Evolutionary conservation across 768 basidiomycete genomes (phyloP), one percentile per base, ranked within the genome.

Genomic region (Russula brevipes): DNA sequence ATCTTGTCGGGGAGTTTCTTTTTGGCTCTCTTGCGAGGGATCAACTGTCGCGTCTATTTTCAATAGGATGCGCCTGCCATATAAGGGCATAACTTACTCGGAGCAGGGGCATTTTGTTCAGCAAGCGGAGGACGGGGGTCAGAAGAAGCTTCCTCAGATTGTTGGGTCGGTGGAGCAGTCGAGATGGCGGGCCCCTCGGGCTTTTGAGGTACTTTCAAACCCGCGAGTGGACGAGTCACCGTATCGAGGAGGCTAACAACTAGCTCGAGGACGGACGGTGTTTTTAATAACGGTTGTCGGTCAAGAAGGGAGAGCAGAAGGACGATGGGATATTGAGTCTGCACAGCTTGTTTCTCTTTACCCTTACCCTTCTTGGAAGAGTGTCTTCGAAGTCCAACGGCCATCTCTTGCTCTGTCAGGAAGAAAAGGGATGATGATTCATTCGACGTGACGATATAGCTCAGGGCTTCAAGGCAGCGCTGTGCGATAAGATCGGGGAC

Each of bases 401-500:
- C 87, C 39, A 94, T 78, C 67, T 99, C 97, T 68, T 98, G 94
- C 74, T 99, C 97, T 1, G 87, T 91, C 63, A 99, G 80, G 85
- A 99, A 98, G 81, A 95, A 98, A 17, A 92, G 75, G 0, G 94
- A 89, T 1, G 91, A 90, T 17, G 83, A 73, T 63, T 93, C 88
- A 72, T 97, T 98, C 30, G 85, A 80, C 60, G 80, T 83, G 72
- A 97, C 94, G 67, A 98, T 92, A 72, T 84, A 91, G 0, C 85
- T 85, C 70, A 99, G 77, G 2, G 90, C 91, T 71, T 99, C 97
- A 16, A 99, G 81, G 69, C 93, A 96, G 35, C 96, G 87, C 72
- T 98, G 94, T 14, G 93, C 93, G 59, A 98, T 88, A 47, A 99
- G 80, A 69, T 97, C 91, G 1, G 97, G 96, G 5, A 94, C 86